A percentile compares a stretch with the other conserved stretches of the same genome.
Evolutionary conservation across 108 stramenopile species (phyloP).

Genomic region (Parietichytrium sp.): DNA sequence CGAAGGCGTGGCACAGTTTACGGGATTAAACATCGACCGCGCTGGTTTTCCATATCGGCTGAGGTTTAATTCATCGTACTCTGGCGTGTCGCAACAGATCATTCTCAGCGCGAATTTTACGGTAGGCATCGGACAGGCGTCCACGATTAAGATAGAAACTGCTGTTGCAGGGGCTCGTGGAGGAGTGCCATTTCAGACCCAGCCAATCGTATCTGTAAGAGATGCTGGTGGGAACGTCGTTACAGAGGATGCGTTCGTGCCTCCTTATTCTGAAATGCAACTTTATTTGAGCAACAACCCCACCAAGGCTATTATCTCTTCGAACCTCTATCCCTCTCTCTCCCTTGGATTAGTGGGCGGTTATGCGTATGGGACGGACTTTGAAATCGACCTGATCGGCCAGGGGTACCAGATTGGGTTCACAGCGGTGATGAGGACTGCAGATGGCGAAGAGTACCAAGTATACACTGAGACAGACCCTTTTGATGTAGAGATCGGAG

Average conservation of each 20-base stretch:
- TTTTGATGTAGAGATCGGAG: background rate
- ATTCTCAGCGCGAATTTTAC: background rate
- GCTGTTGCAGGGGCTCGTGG: background rate
- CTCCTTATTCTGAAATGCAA: background rate
- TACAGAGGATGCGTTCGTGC: background rate
- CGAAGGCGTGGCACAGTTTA: background rate
- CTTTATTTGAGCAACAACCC: constrained; percentile 25
- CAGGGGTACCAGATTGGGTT: constrained; percentile 3
- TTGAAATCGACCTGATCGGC: background rate
- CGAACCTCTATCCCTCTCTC: background rate
- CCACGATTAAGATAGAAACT: background rate
- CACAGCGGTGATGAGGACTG: background rate
- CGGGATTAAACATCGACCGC: background rate
- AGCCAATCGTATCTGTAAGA: background rate
- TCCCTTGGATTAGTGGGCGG: background rate
- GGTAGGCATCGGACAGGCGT: background rate
- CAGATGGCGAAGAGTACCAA: background rate
- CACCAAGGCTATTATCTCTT: background rate
- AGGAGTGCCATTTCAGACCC: background rate
- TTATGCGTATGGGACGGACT: background rate
- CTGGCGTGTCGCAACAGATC: background rate
- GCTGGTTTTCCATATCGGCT: background rate
- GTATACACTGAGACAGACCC: background rate
- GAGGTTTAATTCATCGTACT: background rate
- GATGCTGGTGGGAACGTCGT: constrained; percentile 39